These are phyloP conservation scores for Geoglossum glabrum DNA, from an alignment of 495 filamentous ascomycete species.

Conservation along the genomic window DNA sequence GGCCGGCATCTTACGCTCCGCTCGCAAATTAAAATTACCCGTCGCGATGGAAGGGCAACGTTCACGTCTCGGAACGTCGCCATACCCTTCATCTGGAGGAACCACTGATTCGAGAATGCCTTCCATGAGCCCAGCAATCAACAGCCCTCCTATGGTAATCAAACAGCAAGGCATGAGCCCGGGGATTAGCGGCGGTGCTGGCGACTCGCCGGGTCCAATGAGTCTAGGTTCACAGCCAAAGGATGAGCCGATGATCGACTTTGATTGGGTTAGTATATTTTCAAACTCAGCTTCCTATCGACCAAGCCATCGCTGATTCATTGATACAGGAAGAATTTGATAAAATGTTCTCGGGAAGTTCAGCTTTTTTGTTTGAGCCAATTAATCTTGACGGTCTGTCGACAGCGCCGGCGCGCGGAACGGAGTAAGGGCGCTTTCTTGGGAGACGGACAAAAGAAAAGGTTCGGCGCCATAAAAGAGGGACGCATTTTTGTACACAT, in stretches of 20 bases:
- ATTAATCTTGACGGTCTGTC: neutral
- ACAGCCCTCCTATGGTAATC: neutral
- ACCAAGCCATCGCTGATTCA: neutral
- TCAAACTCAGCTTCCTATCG: neutral
- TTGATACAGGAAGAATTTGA: neutral
- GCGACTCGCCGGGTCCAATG: neutral
- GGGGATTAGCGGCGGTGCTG: neutral
- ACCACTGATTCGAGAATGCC: neutral
- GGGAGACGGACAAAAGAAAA: too few relatives aligned
- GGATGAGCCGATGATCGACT: neutral
- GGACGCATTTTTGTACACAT: too few relatives aligned
- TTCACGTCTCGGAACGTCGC: neutral
- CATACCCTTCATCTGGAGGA: neutral
- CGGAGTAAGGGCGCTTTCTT: neutral
- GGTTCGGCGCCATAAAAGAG: too few relatives aligned
- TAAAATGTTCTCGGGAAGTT: neutral
- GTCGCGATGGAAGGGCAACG: neutral
- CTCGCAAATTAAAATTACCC: conserved; percentile 16
- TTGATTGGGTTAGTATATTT: neutral
- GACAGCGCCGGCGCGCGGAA: neutral
- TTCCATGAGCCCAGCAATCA: neutral
- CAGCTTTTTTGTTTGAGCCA: neutral
- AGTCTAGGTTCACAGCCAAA: neutral
- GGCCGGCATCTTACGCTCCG: conserved; percentile 17
- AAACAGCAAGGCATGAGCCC: neutral